Percentiles rank a stretch among this genome's conserved stretches.
These are phyloP conservation scores for Dissophora ornata DNA, from an alignment of 192 early-diverging fungal genomes.

Conservation along the genomic window DNA sequence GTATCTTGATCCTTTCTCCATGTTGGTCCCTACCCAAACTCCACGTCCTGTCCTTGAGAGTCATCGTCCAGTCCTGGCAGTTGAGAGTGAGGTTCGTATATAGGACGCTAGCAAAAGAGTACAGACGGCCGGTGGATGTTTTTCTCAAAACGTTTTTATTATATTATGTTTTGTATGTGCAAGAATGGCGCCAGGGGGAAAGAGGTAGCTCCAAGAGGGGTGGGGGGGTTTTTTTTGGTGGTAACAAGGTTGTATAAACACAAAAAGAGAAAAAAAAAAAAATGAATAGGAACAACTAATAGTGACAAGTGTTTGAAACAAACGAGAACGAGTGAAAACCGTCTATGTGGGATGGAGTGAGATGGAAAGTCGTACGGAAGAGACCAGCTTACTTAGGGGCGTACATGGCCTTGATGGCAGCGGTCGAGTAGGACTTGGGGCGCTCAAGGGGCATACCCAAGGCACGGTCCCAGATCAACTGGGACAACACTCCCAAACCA, in stretches of 20 bases:
- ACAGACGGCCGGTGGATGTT: no score
- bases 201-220: neutral
- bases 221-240: no score
- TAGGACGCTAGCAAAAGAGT: no score
- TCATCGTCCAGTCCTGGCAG: no score
- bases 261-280: neutral
- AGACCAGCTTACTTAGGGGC: conserved; percentile 41
- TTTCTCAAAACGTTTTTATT: conserved; percentile 13
- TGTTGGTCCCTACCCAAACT: no score
- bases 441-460: conserved; percentile 95
- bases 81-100: no score
- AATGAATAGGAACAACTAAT: neutral
- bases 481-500: conserved; percentile 93
- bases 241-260: no score
- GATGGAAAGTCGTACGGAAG: conserved; percentile 9
- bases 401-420: conserved; percentile 89
- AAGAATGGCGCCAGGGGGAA: neutral
- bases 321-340: no score
- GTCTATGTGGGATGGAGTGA: neutral
- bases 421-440: conserved; percentile 91
- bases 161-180: conserved; percentile 14
- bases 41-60: no score
- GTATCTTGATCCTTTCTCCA: no score
- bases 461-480: conserved; percentile 98
- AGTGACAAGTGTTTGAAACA: no score